A percentile compares a stretch with the other conserved stretches of the same genome.
These are phyloP conservation scores for Pleurotus sapidus DNA, from an alignment of 768 basidiomycete species.

Conservation along the genomic window DNA sequence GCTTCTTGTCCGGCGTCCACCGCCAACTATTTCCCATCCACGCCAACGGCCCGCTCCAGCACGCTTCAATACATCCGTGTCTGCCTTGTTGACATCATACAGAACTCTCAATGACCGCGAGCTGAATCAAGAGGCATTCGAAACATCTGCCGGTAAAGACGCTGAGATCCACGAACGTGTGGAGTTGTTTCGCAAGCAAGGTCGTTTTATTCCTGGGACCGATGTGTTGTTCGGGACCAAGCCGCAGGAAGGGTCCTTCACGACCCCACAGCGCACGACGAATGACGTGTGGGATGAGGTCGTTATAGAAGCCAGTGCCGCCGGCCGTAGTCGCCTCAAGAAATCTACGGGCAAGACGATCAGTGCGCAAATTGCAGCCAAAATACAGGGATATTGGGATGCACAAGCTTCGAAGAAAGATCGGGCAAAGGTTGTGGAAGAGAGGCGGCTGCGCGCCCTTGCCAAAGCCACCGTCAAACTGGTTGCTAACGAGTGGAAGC, in stretches of 20 bases:
- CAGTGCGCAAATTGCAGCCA: conserved; percentile 56
- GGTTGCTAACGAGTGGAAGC: conserved; percentile 82
- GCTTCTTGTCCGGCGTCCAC: conserved; percentile 65
- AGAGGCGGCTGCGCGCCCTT: conserved; percentile 59
- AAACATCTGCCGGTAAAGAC: conserved; percentile 21
- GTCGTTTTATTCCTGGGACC: conserved; percentile 36
- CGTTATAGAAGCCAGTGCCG: conserved; percentile 40
- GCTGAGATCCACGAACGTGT: conserved; percentile 32
- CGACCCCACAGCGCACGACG: conserved; percentile 28
- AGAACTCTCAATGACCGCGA: conserved; percentile 48
- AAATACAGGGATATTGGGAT: conserved; percentile 77
- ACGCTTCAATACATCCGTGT: conserved; percentile 51
- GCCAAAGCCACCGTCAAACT: conserved; percentile 72
- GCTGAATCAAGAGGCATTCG: conserved; percentile 30
- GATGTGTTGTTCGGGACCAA: conserved; percentile 30
- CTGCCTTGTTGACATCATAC: conserved; percentile 62
- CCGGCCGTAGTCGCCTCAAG: conserved; percentile 22
- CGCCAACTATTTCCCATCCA: conserved; percentile 61
- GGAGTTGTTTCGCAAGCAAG: conserved; percentile 29
- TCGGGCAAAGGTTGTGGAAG: conserved; percentile 55
- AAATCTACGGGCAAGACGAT: conserved; percentile 33
- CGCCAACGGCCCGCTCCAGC: conserved; percentile 58
- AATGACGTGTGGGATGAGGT: conserved; percentile 61
- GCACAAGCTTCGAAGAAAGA: conserved; percentile 60
- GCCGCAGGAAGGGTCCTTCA: conserved; percentile 20